phyloP scores from a whole-genome alignment of 148 eudicot species.

The Suaeda aralocaspica region DNA sequence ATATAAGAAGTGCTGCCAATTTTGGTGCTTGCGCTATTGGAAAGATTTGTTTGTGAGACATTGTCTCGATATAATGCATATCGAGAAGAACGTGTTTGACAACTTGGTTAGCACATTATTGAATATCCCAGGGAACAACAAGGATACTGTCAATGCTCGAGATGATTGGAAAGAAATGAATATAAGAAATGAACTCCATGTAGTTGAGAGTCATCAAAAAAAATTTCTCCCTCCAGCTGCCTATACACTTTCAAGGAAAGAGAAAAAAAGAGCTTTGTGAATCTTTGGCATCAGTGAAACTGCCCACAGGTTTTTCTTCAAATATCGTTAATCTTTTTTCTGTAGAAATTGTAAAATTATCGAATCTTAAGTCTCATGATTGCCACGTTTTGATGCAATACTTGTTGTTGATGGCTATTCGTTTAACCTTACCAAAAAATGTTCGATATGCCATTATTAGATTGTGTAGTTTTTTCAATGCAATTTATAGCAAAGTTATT shows the following conservation, averaged over 20 bases:
- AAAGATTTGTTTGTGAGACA: too few species aligned
- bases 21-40: neutral
- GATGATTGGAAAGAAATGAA: neutral
- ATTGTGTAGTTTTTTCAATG: constrained; percentile 15
- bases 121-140: neutral
- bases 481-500: constrained; percentile 7
- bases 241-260: too few species aligned
- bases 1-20: neutral
- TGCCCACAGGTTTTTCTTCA: neutral
- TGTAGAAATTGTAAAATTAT: neutral
- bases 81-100: neutral
- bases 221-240: constrained; percentile 4
- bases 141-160: neutral
- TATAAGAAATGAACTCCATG: neutral
- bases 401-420: constrained; percentile 11
- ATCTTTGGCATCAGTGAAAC: neutral
- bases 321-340: constrained; percentile 1
- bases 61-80: constrained; percentile 15
- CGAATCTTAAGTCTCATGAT: constrained; percentile 23
- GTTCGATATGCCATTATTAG: constrained; percentile 16
- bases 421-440: constrained; percentile 10
- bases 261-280: neutral
- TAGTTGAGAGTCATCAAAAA: neutral
- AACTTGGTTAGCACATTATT: neutral
- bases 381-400: constrained; percentile 19